Percentiles rank a stretch among this genome's conserved stretches.
phyloP scores from a whole-genome alignment of 345 rosid species.

The Moringa oleifera region DNA sequence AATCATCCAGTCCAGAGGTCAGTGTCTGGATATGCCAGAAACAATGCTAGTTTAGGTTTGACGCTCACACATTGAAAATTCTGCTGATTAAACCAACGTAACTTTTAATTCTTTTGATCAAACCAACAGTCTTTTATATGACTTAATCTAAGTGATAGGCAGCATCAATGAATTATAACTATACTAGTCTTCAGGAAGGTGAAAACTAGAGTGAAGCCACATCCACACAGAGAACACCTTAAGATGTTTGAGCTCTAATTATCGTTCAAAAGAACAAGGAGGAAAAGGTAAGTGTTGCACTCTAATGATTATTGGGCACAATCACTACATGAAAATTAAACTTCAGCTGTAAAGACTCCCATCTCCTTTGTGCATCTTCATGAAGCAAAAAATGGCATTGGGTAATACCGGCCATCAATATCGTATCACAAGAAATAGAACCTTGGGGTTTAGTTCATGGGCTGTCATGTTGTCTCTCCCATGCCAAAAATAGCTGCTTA shows the following conservation, averaged over 20 bases:
- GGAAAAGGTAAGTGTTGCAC: slow-evolving; percentile 2
- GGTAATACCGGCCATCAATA: slow-evolving; percentile 4
- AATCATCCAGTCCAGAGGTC: slow-evolving; percentile 88
- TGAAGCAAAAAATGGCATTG: background rate
- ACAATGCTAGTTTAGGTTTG: slow-evolving; percentile 12
- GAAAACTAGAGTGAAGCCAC: background rate
- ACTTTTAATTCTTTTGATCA: too few relatives aligned
- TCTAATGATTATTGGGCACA: background rate
- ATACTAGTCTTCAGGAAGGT: too few relatives aligned
- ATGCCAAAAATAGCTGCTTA: slow-evolving; percentile 78
- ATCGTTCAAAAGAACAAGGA: background rate
- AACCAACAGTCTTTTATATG: background rate
- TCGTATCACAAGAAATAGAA: slow-evolving; percentile 18
- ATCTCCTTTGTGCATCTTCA: background rate
- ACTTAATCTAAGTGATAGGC: background rate
- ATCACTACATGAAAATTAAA: background rate
- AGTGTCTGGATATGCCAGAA: slow-evolving; percentile 43
- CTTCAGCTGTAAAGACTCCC: background rate
- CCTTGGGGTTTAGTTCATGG: slow-evolving; percentile 83
- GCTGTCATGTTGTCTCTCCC: slow-evolving; percentile 67
- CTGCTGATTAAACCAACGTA: too few relatives aligned
- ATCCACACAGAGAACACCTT: background rate
- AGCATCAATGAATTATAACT: too few relatives aligned
- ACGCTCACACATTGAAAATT: background rate
- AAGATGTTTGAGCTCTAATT: background rate